phyloP scores from a whole-genome alignment of 2,329 filamentous ascomycete genomes.

The Pseudogymnoascus sp. region DNA sequence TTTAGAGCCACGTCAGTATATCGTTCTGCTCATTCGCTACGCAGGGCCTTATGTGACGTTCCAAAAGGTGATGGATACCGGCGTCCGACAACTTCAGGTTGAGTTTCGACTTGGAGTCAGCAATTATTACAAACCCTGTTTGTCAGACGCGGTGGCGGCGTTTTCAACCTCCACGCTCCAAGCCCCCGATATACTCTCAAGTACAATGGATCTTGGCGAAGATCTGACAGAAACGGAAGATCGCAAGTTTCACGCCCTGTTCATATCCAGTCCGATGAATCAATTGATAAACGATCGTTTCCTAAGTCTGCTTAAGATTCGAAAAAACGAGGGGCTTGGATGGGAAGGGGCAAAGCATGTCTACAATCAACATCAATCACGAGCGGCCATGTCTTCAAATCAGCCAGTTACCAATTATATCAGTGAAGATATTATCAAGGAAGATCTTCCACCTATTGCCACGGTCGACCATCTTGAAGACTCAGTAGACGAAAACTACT shows the following conservation, averaged over 20 bases:
- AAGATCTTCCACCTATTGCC: slow-evolving; percentile 19
- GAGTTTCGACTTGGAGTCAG: slow-evolving; percentile 64
- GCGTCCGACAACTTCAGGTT: slow-evolving; percentile 33
- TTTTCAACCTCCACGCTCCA: slow-evolving; percentile 23
- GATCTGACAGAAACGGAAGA: slow-evolving; percentile 22
- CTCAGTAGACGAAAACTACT: slow-evolving; percentile 28
- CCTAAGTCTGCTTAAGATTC: slow-evolving; percentile 51
- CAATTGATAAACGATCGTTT: slow-evolving; percentile 60
- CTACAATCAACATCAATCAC: slow-evolving; percentile 20
- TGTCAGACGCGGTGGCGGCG: slow-evolving; percentile 31
- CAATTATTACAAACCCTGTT: slow-evolving; percentile 61
- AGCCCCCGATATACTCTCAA: slow-evolving; percentile 10
- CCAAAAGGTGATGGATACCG: slow-evolving; percentile 41
- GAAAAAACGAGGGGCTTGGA: slow-evolving; percentile 41
- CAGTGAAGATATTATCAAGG: slow-evolving; percentile 12
- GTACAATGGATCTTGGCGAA: background rate
- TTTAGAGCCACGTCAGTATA: slow-evolving; percentile 55
- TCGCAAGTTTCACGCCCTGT: slow-evolving; percentile 43
- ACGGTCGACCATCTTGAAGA: slow-evolving; percentile 28
- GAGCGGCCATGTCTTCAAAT: slow-evolving; percentile 15
- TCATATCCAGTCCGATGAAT: slow-evolving; percentile 65
- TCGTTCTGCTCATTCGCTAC: slow-evolving; percentile 65
- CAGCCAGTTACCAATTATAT: slow-evolving; percentile 13
- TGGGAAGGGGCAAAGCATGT: slow-evolving; percentile 57
- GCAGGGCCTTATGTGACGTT: slow-evolving; percentile 51